Evolutionary conservation across 2,329 filamentous ascomycete species (phyloP).

Genomic region (Epichloe coenophiala): DNA sequence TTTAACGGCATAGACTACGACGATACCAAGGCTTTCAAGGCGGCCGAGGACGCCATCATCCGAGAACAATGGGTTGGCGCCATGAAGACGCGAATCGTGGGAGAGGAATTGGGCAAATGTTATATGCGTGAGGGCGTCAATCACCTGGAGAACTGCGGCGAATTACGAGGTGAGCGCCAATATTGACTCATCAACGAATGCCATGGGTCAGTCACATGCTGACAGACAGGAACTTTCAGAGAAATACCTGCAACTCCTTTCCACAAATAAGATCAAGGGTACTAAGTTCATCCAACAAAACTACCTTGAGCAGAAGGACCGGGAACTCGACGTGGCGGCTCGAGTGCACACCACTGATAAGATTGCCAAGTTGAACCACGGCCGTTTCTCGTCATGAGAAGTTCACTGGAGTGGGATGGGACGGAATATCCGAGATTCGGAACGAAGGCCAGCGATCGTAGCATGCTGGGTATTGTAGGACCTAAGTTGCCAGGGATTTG

Average conservation of each 20-base stretch:
- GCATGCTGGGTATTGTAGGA: not conserved
- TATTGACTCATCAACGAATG: no score
- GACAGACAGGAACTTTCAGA: conserved; percentile 31
- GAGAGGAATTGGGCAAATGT: conserved; percentile 76
- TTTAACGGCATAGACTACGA: conserved; percentile 83
- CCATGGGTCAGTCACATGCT: not conserved
- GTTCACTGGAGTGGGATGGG: not conserved
- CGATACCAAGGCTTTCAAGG: conserved; percentile 67
- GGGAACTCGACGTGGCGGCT: conserved; percentile 23
- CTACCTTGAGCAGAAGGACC: conserved; percentile 45
- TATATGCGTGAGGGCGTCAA: conserved; percentile 76
- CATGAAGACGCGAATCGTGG: conserved; percentile 76
- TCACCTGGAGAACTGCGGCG: conserved; percentile 76
- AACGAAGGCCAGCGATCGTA: not conserved
- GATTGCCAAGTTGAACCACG: conserved; percentile 25
- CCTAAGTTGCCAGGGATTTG: not conserved
- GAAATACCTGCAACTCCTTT: conserved; percentile 65
- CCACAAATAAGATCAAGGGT: conserved; percentile 63
- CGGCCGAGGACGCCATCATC: conserved; percentile 69
- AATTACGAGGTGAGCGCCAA: conserved; percentile 51
- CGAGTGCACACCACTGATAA: conserved; percentile 27
- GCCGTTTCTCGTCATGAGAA: conserved; percentile 18
- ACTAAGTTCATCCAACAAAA: conserved; percentile 72
- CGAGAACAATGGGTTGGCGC: conserved; percentile 79
- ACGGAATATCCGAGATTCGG: not conserved